Evolutionary conservation across 495 filamentous ascomycete species (phyloP), one percentile per base, ranked within the genome.

Genomic region (Xylaria longipes): DNA sequence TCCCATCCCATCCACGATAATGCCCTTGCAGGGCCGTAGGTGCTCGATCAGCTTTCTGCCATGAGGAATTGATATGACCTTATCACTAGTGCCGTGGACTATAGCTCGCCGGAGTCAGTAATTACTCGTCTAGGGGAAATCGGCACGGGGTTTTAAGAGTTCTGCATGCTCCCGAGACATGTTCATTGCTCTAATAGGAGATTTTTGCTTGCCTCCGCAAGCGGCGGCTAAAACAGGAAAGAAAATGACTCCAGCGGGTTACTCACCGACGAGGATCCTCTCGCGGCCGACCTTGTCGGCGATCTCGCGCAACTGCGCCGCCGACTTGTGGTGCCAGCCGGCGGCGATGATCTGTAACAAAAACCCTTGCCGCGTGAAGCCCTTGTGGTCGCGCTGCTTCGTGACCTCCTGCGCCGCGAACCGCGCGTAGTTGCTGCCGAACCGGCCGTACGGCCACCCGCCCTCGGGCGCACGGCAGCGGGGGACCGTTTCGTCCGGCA

Each of bases 311-410:
- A 97, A 78, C 79, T 95, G 90, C 58, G 78, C 85, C 0, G 86
- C 73, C 7, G 82, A 87, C 80, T 96, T 95, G 76, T 89, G 82
- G 79, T 97, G 94, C 89, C 92, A 95, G 15, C 89, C 89, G 2
- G 91, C 92, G 4, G 94, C 94, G 50, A 95, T 86, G 5, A 91
- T 85, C 78, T 97, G 94, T 71, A 92, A 82, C 43, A 97, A 72
- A 78, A 95, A 94, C 4, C 92, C 92, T 48, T 84, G 86, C 57
- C 85, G 83, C 0, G 86, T 87, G 73, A 92, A 94, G 8, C 80
- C 82, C 0, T 80, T 76, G 11, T 74, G 73, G 63, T 92, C 82
- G 29, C 79, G 77, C 12, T 91, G 85, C 78, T 95, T 95, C 54
- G 76, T 80, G 69, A 96, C 70, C 78, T 95, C 92, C 64, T 92